A percentile compares a stretch with the other conserved stretches of the same genome.
Evolutionary conservation across 345 rosid species (phyloP).

Genomic region (Syzygium jambos): DNA sequence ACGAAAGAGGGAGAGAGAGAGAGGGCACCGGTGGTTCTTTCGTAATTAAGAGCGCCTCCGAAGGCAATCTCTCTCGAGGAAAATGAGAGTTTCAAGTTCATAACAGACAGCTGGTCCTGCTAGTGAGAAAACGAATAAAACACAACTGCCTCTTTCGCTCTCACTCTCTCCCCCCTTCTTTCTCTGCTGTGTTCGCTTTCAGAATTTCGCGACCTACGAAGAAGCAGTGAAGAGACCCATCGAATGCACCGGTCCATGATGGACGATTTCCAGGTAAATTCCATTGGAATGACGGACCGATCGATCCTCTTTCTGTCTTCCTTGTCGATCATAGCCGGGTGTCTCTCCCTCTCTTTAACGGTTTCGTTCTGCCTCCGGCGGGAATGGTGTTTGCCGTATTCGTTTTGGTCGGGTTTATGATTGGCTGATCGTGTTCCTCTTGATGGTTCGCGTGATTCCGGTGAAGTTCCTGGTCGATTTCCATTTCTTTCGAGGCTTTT

Average conservation of each 20-base stretch:
- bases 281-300: neutral
- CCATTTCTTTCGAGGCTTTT: neutral
- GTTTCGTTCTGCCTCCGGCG: neutral
- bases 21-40: slow-evolving; percentile 4
- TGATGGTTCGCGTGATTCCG: neutral
- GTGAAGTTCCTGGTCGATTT: neutral
- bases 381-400: neutral
- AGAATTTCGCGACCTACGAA: neutral
- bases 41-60: slow-evolving; percentile 4
- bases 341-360: neutral
- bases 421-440: neutral
- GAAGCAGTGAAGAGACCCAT: neutral
- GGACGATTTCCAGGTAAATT: neutral
- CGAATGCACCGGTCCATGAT: neutral
- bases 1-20: neutral
- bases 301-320: neutral
- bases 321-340: neutral
- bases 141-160: neutral
- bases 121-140: slow-evolving; percentile 4
- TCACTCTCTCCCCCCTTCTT: neutral
- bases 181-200: neutral
- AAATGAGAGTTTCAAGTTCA: slow-evolving; percentile 33
- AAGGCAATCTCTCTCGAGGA: slow-evolving; percentile 20
- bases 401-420: neutral
- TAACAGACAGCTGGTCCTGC: slow-evolving; percentile 66